Evolutionary conservation across 495 filamentous ascomycete species (phyloP).

Genomic region (Aspergillus ostianus): DNA sequence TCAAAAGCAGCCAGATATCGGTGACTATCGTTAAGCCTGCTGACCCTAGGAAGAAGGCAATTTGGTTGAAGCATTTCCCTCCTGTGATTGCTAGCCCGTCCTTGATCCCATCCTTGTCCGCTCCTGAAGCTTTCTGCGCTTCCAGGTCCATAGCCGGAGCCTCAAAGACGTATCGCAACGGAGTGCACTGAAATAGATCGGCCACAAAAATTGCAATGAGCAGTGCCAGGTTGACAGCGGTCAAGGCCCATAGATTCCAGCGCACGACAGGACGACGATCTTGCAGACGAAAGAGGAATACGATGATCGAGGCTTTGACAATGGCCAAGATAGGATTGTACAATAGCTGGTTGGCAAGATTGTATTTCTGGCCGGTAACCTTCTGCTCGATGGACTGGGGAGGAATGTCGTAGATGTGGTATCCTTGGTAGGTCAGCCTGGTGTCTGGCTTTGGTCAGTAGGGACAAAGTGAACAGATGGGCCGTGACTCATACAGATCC

Average conservation of each 20-base stretch:
- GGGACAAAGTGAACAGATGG: neutral
- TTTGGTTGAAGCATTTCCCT: slow-evolving; percentile 42
- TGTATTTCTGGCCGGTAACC: slow-evolving; percentile 21
- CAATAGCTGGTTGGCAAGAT: slow-evolving; percentile 57
- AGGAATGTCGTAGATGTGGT: slow-evolving; percentile 46
- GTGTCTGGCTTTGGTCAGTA: slow-evolving; percentile 34
- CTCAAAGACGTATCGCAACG: slow-evolving; percentile 45
- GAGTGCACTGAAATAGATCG: slow-evolving; percentile 57
- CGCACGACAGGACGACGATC: slow-evolving; percentile 34
- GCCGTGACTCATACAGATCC: slow-evolving; percentile 27
- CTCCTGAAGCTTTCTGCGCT: slow-evolving; percentile 1
- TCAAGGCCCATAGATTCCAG: slow-evolving; percentile 38
- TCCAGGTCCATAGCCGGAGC: neutral
- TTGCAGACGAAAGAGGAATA: slow-evolving; percentile 51
- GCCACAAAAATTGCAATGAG: slow-evolving; percentile 55
- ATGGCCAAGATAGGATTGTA: slow-evolving; percentile 64
- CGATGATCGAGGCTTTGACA: slow-evolving; percentile 55
- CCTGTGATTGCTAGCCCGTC: slow-evolving; percentile 22
- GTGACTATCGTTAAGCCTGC: slow-evolving; percentile 46
- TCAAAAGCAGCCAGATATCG: slow-evolving; percentile 44
- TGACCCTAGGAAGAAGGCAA: slow-evolving; percentile 41
- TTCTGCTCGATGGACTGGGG: neutral
- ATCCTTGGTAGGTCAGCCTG: slow-evolving; percentile 52
- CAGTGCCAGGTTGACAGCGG: slow-evolving; percentile 49
- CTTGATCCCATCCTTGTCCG: slow-evolving; percentile 3